A percentile compares a stretch with the other conserved stretches of the same genome.
Conservation (phyloP, 2,329 filamentous ascomycete genomes). For the Sporothrix pallida region DNA sequence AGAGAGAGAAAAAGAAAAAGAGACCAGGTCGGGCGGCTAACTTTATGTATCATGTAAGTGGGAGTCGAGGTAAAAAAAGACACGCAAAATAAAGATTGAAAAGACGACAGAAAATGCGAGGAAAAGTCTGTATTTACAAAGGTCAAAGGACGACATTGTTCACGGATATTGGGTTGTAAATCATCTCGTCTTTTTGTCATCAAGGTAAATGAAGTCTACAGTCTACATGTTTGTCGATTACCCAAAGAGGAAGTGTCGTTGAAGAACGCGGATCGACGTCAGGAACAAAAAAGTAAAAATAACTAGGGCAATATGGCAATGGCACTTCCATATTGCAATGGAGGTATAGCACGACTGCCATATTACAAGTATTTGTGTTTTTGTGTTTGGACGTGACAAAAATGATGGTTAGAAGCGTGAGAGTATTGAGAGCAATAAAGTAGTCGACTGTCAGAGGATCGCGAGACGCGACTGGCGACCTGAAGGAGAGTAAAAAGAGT, state of each 20-base stretch:
- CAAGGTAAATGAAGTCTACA: background rate
- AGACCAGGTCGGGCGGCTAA: slow-evolving; percentile 30
- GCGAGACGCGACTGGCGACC: background rate
- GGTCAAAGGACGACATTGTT: background rate
- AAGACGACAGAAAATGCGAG: background rate
- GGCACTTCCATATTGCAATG: background rate
- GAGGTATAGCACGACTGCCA: background rate
- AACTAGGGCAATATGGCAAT: slow-evolving; percentile 8
- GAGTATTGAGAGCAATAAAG: background rate
- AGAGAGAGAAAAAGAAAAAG: background rate
- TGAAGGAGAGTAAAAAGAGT: background rate
- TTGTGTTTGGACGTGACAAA: background rate
- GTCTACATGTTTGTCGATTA: background rate
- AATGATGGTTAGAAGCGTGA: background rate
- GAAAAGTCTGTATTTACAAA: background rate
- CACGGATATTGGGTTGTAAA: background rate
- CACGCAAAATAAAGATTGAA: no score
- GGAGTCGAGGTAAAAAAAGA: no score
- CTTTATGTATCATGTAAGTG: slow-evolving; percentile 19
- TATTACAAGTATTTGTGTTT: slow-evolving; percentile 17
- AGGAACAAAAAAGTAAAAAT: slow-evolving; percentile 16
- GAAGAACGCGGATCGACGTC: slow-evolving; percentile 3
- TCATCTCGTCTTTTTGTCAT: background rate
- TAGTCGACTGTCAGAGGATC: background rate
- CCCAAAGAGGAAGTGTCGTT: slow-evolving; percentile 21